A percentile compares a stretch with the other conserved stretches of the same genome.
phyloP scores from a whole-genome alignment of 2,329 filamentous ascomycete species.

The Verticillium longisporum region DNA sequence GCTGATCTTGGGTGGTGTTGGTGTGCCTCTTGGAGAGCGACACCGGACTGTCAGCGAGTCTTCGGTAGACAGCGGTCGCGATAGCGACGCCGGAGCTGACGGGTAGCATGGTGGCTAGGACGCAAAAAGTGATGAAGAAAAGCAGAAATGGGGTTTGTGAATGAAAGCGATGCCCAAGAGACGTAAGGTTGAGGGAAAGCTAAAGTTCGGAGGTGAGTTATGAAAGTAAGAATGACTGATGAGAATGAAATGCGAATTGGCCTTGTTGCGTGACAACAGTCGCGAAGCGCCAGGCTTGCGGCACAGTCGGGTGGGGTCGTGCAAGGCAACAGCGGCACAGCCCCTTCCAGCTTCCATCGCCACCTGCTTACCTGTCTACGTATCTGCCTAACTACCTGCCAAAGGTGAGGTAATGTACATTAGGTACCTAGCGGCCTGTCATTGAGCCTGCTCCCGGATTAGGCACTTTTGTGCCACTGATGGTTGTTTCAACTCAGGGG shows the following conservation, averaged over 20 bases:
- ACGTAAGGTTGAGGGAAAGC: too few species aligned
- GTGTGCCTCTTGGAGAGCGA: constrained; percentile 22
- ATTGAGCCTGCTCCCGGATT: not conserved
- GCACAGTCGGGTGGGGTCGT: not conserved
- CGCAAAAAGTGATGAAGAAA: not conserved
- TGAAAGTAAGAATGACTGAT: not conserved
- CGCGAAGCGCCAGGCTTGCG: not conserved
- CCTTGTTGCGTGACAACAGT: not conserved
- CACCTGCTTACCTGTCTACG: not conserved
- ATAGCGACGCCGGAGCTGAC: constrained; percentile 1
- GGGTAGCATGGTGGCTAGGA: constrained; percentile 1
- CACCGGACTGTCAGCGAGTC: not conserved
- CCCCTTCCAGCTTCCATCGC: not conserved
- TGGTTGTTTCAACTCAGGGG: not conserved
- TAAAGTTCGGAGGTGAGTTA: not conserved
- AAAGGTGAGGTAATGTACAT: too few species aligned
- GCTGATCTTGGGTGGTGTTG: constrained; percentile 17
- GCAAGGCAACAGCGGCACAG: not conserved
- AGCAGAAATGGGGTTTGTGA: not conserved
- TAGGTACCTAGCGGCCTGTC: not conserved
- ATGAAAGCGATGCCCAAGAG: too few species aligned
- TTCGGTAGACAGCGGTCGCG: not conserved
- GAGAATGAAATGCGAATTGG: not conserved
- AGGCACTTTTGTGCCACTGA: not conserved
- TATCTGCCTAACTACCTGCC: too few species aligned